Conservation (phyloP, 306 rosid genomes). For the Trifolium repens region DNA sequence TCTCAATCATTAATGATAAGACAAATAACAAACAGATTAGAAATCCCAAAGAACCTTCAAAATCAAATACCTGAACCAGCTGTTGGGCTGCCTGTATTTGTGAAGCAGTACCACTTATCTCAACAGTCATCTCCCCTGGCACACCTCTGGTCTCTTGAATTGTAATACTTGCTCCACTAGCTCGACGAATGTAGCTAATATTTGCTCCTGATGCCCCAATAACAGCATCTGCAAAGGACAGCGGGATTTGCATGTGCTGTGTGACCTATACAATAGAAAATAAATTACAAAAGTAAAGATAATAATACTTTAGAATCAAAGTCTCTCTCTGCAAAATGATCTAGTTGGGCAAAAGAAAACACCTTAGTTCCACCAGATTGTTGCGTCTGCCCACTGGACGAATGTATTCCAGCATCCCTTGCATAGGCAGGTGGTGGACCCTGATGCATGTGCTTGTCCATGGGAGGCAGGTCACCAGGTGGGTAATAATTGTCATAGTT, state of each 20-base stretch:
- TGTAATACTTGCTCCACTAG: slow-evolving; percentile 68
- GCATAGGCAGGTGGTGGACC: slow-evolving; percentile 55
- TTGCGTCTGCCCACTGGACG: slow-evolving; percentile 44
- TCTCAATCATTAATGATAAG: background rate
- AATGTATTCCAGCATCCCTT: slow-evolving; percentile 51
- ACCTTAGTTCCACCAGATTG: slow-evolving; percentile 57
- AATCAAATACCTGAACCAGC: slow-evolving; percentile 58
- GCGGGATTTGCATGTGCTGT: slow-evolving; percentile 73
- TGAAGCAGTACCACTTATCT: slow-evolving; percentile 62
- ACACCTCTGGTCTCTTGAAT: slow-evolving; percentile 70
- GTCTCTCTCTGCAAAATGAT: background rate
- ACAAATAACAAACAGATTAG: slow-evolving; percentile 22
- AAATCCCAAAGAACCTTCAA: slow-evolving; percentile 24
- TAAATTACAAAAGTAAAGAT: slow-evolving; percentile 15
- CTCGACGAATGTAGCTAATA: slow-evolving; percentile 67
- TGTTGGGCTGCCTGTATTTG: slow-evolving; percentile 67
- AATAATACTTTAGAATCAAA: slow-evolving; percentile 1
- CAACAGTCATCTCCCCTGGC: slow-evolving; percentile 72
- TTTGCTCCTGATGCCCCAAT: slow-evolving; percentile 65
- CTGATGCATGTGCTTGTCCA: slow-evolving; percentile 53
- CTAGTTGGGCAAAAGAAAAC: slow-evolving; percentile 24
- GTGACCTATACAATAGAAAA: slow-evolving; percentile 51
- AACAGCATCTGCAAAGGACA: slow-evolving; percentile 64
- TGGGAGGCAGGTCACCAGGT: slow-evolving; percentile 52
- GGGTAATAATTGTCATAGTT: slow-evolving; percentile 58